Conservation (phyloP, 2,329 filamentous ascomycete genomes). For the Dryadomyces quercivorus region DNA sequence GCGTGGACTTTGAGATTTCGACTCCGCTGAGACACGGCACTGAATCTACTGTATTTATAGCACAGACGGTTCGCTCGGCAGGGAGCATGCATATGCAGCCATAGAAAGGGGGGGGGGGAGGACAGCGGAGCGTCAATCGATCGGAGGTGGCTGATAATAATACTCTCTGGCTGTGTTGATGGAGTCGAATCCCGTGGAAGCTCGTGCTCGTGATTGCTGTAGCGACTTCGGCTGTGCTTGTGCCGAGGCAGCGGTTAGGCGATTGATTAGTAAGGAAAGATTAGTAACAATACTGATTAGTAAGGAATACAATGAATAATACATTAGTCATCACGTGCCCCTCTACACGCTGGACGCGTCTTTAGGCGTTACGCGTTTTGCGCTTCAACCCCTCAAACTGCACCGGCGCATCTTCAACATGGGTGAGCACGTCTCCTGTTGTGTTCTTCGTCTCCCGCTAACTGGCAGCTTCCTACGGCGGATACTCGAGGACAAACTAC, state of each 20-base stretch:
- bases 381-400: too few relatives aligned
- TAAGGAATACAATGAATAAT: background rate
- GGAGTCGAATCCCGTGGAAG: background rate
- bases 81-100: too few relatives aligned
- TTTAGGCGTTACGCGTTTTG: background rate
- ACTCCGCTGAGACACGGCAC: too few relatives aligned
- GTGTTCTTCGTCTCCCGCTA: background rate
- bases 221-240: background rate
- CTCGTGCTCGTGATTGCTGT: background rate
- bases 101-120: background rate
- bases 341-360: background rate
- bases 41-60: too few relatives aligned
- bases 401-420: background rate
- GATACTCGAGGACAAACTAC: conserved; percentile 35
- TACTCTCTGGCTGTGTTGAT: background rate
- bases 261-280: background rate
- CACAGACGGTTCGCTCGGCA: too few relatives aligned
- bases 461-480: conserved; percentile 34
- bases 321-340: background rate
- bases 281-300: background rate
- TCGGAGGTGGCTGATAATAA: background rate
- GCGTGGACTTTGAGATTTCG: too few relatives aligned
- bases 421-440: background rate
- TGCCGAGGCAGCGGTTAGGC: background rate
- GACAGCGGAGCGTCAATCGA: background rate